Base-by-base conservation (phyloP, 106 monocot genomes). In the Chionographis japonica region DNA sequence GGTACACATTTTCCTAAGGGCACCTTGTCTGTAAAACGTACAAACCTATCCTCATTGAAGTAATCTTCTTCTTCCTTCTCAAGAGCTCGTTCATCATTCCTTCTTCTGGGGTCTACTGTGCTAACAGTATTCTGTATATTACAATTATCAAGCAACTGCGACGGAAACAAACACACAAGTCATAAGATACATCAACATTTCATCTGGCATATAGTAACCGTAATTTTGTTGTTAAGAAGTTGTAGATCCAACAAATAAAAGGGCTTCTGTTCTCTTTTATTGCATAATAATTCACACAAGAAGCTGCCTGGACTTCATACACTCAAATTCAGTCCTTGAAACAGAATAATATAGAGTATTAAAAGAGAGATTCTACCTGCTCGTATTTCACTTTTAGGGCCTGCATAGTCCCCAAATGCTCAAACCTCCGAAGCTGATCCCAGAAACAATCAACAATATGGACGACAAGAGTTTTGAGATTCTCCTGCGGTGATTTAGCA, bases 41-140 rank as follows among this genome's bases (percentile, higher is more conserved):
- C 72, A 74, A 57, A 93, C 98, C 98, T 93, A 63, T 98, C 83
- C 69, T 83, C 98, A 43, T 98, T 93, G 53, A 98, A 98, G 53
- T 98, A 98, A 40, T 90, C 93, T 81, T 98, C 98, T 72, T 98
- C 98, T 74, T 98, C 98, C 67, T 93, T 98, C 50, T 93, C 98
- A 76, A 98, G 83, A 52, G 79, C 93, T 18, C 93, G 79, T 36
- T 90, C 87, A 70, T 87, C 93, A 35, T 69, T 65, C 46, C 82
- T 83, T 76, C 87, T 98, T 64, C 83, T 78, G 5, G 76, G 40
- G 12, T 81, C 83, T 2, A 54, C 61, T 14, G 40, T 9, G 40
- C 68, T 73, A 58, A 46, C 58, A 65, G 35, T 59, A 46, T 75
- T 71, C 59, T 82, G 80, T 57, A 80, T 61, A 50, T 84, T 85